Evolutionary conservation across 176 grass and related monocot species (phyloP).

Genomic region (Eragrostis nindensis): DNA sequence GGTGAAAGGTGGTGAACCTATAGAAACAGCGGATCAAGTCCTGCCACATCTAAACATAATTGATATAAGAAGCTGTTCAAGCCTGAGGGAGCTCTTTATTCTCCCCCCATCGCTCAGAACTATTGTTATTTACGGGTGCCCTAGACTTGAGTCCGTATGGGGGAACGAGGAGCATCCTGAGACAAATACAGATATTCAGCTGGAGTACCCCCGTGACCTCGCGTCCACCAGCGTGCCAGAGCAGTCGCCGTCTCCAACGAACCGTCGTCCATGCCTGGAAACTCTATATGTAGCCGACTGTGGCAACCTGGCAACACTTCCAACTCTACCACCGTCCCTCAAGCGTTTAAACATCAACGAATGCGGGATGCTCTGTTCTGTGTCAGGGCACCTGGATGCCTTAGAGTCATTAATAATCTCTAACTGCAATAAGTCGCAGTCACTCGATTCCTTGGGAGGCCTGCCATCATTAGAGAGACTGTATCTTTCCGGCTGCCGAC

Average conservation of each 20-base stretch:
- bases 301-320: background rate
- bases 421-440: background rate
- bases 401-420: accelerated
- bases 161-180: background rate
- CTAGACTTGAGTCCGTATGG: background rate
- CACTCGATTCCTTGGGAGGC: background rate
- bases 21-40: background rate
- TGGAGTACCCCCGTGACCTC: background rate
- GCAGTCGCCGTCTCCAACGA: background rate
- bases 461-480: background rate
- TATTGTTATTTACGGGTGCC: accelerated
- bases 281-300: accelerated
- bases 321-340: background rate
- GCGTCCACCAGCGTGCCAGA: background rate
- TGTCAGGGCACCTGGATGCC: background rate
- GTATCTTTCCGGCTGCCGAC: accelerated
- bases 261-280: background rate
- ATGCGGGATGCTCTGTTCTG: background rate
- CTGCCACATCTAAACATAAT: background rate
- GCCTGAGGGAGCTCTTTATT: constrained; percentile 11
- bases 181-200: no score
- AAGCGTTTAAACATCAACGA: accelerated
- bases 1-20: background rate
- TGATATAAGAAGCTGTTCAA: accelerated
- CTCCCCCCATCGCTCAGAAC: background rate